Conservation (phyloP, 768 basidiomycete species). For the Russula compacta region DNA sequence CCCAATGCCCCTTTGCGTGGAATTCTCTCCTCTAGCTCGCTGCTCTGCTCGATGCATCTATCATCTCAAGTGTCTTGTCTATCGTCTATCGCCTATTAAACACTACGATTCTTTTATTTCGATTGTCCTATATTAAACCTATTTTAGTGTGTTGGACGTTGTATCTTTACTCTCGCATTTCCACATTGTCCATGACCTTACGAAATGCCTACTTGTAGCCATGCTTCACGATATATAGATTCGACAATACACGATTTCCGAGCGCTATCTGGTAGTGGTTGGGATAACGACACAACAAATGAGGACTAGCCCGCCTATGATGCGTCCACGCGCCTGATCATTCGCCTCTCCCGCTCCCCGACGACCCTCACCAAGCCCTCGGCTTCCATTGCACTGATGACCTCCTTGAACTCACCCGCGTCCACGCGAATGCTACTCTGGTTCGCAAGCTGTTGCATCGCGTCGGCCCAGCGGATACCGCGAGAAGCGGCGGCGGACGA, state of each 20-base stretch:
- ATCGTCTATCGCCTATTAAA: background rate
- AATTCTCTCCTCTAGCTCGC: background rate
- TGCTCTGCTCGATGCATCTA: constrained; percentile 6
- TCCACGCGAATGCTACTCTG: constrained; percentile 84
- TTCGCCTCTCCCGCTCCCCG: constrained; percentile 79
- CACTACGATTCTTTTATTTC: background rate
- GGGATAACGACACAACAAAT: background rate
- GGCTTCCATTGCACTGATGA: constrained; percentile 66
- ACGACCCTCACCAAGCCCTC: constrained; percentile 82
- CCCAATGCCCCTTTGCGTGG: background rate
- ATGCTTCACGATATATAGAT: constrained; percentile 8
- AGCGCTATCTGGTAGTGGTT: background rate
- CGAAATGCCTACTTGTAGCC: constrained; percentile 9
- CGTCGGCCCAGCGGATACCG: constrained; percentile 76
- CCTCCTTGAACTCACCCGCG: constrained; percentile 69
- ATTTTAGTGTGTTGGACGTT: constrained; percentile 12
- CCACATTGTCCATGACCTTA: constrained; percentile 1
- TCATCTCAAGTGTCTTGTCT: background rate
- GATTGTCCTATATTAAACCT: constrained; percentile 13
- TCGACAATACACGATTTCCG: background rate
- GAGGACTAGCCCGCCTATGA: constrained; percentile 12
- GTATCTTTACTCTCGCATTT: background rate
- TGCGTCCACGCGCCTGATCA: constrained; percentile 59
- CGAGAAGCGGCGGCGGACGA: constrained; percentile 37
- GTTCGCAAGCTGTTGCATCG: constrained; percentile 64